phyloP scores from a whole-genome alignment of 352 stramenopile genomes.

The Globisporangium echinulatum region DNA sequence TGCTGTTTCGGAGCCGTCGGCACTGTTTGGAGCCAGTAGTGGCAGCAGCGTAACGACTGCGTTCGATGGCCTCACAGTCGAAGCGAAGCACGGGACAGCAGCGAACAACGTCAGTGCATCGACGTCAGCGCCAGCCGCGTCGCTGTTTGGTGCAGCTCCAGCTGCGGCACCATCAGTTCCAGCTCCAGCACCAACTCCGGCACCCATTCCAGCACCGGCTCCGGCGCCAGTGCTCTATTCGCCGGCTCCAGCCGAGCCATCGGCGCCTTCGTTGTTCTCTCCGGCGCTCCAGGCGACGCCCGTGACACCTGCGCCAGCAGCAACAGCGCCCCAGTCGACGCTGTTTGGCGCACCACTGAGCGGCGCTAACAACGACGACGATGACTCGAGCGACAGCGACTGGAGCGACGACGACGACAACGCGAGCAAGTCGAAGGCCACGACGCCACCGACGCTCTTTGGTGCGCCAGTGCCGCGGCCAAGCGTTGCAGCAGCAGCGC shows the following conservation, averaged over 20 bases:
- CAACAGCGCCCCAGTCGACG: conserved; percentile 12
- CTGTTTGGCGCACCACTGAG: conserved; percentile 19
- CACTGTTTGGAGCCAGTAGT: not conserved
- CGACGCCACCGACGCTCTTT: conserved; percentile 23
- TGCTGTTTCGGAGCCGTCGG: not conserved
- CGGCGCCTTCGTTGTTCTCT: not conserved
- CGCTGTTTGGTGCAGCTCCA: conserved; percentile 14
- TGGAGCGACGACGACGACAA: conserved; percentile 46
- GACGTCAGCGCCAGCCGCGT: conserved; percentile 2
- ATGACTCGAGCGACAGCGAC: conserved; percentile 61
- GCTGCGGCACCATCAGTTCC: not conserved
- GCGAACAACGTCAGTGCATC: conserved; percentile 10
- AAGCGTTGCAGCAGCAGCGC: not conserved
- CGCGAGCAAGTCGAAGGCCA: conserved; percentile 12
- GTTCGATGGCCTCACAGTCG: conserved; percentile 3
- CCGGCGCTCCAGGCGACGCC: not conserved
- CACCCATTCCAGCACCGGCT: not conserved
- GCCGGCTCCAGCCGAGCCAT: not conserved
- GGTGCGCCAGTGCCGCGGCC: conserved; percentile 12
- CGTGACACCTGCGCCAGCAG: not conserved
- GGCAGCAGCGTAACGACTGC: not conserved
- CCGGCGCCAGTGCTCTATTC: not conserved
- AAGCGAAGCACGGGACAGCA: not conserved
- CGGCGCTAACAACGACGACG: conserved; percentile 22
- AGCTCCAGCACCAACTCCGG: not conserved